Evolutionary conservation across 1,284 basidiomycete genomes (phyloP), one percentile per base, ranked within the genome.

Genomic region (Inonotus hispidus): DNA sequence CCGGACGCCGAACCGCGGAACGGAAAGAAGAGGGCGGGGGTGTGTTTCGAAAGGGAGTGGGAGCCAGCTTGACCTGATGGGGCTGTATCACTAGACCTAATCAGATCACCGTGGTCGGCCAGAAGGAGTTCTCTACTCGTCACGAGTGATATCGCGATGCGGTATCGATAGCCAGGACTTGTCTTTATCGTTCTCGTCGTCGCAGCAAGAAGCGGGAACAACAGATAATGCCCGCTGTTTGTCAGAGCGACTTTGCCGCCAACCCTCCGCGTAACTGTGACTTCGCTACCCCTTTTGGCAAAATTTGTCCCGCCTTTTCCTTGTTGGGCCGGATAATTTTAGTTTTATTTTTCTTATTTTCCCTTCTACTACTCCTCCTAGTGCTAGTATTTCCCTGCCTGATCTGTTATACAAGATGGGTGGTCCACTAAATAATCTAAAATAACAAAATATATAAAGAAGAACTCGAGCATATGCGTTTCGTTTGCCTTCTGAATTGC

Each of bases 21-120:
- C 80, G 77, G 69, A 80, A 83, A n/a, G 83, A 73, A 21, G 82
- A 76, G 16, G 80, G 63, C 27, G 64, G 75, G n/a, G 32, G 57
- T 2, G 47, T 27, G 47, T 41, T 58, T 16, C 57, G 57, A 35
- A 50, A 50, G 35, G 50, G 57, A 52, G 38, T n/a, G 10, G 57
- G 45, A 27, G 55, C 55, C 55, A 56, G 55, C 55, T 43, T 56
- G 55, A 57, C 56, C 25, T 13, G 27, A 21, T 57, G 29, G 25
- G 41, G 43, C 41, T 23, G 45, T 29, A 37, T 41, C 43, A 32
- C 8, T 29, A 19, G 32, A 14, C n/a, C 7, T 35, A 35, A 19
- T 57, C 46, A 57, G 43, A 57, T 47, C 43, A 37, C 27, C 43
- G 43, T 21, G 19, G 11, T 43, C 41, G 41, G 32, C 27, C 46